A percentile compares a stretch with the other conserved stretches of the same genome.
phyloP scores from a whole-genome alignment of 2,329 filamentous ascomycete species.

The Ascochyta clinopodiicola region DNA sequence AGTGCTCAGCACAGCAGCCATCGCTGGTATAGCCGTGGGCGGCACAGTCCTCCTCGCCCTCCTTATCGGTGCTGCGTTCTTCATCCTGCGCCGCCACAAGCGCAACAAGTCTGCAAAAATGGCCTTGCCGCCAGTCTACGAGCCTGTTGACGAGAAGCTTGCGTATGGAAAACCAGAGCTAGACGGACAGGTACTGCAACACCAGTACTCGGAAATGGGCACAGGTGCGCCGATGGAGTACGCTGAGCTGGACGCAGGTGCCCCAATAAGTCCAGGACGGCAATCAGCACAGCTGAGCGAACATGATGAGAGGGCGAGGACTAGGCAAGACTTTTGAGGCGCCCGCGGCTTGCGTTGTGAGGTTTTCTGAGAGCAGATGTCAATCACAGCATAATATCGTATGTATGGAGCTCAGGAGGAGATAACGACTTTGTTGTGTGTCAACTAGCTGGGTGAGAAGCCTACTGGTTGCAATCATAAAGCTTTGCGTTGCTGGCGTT shows the following conservation, averaged over 20 bases:
- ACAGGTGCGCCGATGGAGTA: not conserved
- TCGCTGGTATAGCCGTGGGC: slow-evolving; percentile 27
- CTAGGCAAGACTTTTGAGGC: slow-evolving; percentile 4
- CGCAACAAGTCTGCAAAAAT: not conserved
- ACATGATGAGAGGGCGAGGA: not conserved
- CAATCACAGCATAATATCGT: not conserved
- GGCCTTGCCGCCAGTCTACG: not conserved
- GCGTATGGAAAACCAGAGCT: not conserved
- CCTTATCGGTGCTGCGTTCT: slow-evolving; percentile 12
- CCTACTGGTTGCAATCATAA: no score
- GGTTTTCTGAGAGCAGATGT: not conserved
- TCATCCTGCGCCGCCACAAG: slow-evolving; percentile 20
- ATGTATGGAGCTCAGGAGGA: not conserved
- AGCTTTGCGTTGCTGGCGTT: no score
- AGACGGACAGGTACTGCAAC: not conserved
- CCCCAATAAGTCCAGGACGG: slow-evolving; percentile 1
- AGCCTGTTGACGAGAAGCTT: not conserved
- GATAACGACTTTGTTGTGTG: no score
- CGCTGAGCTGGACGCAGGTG: slow-evolving; percentile 4
- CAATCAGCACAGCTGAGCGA: not conserved
- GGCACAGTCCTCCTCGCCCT: slow-evolving; percentile 16
- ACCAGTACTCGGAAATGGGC: not conserved
- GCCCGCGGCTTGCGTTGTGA: not conserved
- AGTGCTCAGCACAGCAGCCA: slow-evolving; percentile 15
- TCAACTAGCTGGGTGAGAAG: no score